Evolutionary conservation across 345 rosid species (phyloP).

Genomic region (Gossypium turneri): DNA sequence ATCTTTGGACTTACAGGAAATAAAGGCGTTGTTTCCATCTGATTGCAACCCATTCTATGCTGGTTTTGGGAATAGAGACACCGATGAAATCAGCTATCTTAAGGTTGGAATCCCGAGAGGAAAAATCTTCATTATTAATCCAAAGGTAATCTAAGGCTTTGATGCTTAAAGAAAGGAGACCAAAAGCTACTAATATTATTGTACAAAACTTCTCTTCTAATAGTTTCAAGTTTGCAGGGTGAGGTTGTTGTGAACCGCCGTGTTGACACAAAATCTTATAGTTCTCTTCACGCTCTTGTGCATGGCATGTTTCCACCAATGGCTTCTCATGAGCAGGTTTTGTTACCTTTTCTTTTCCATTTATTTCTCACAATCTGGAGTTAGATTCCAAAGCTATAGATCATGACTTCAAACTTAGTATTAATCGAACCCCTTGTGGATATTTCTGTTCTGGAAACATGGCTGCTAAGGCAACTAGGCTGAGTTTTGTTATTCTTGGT

Average conservation of each 20-base stretch:
- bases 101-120: slow-evolving; percentile 96
- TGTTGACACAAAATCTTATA: slow-evolving; percentile 74
- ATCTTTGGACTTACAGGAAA: slow-evolving; percentile 50
- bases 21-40: slow-evolving; percentile 77
- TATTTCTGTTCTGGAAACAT: neutral
- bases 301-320: slow-evolving; percentile 81
- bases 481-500: neutral
- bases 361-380: neutral
- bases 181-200: neutral
- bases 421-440: neutral
- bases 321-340: slow-evolving; percentile 63
- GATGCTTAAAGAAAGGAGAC: neutral
- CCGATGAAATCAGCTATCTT: slow-evolving; percentile 94
- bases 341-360: slow-evolving; percentile 7
- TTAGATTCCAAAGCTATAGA: neutral
- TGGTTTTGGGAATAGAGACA: slow-evolving; percentile 96
- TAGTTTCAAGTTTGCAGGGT: slow-evolving; percentile 53
- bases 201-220: slow-evolving; percentile 13
- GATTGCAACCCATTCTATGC: slow-evolving; percentile 96
- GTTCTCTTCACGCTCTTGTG: slow-evolving; percentile 76
- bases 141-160: slow-evolving; percentile 54
- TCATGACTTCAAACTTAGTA: neutral
- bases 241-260: slow-evolving; percentile 81
- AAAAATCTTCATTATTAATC: slow-evolving; percentile 88
- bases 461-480: neutral